These are phyloP conservation scores for Spizellomyces punctatus DNA, from an alignment of 192 early-diverging fungal genomes.

Conservation along the genomic window DNA sequence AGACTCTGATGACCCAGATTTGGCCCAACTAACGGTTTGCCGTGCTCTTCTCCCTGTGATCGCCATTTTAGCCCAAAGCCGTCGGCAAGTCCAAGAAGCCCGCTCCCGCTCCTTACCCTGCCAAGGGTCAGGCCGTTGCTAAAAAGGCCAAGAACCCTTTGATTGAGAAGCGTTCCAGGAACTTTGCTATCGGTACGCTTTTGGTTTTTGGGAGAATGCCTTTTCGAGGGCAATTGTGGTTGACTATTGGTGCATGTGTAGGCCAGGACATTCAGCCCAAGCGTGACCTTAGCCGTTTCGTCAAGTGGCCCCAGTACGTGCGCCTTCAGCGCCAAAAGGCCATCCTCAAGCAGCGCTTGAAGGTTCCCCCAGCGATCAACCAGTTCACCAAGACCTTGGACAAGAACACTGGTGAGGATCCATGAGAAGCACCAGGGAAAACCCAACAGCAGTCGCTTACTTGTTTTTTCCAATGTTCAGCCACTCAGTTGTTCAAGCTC, in stretches of 20 bases:
- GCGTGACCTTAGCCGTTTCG: conserved; percentile 93
- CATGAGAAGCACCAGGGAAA: not conserved
- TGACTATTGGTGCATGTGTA: conserved; percentile 28
- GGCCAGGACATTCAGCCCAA: conserved; percentile 96
- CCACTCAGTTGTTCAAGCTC: conserved; percentile 98
- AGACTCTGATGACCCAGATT: not conserved
- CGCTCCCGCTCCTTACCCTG: conserved; percentile 81
- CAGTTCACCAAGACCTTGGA: conserved; percentile 98
- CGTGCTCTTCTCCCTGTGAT: not conserved
- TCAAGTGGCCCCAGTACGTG: conserved; percentile 99
- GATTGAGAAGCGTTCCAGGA: conserved; percentile 90
- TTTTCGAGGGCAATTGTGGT: not conserved
- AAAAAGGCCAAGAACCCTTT: conserved; percentile 77
- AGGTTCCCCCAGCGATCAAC: conserved; percentile 99
- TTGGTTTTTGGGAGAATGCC: not conserved
- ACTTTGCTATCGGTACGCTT: conserved; percentile 89
- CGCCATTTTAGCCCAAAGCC: conserved; percentile 34
- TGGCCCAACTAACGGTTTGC: not conserved
- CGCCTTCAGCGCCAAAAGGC: conserved; percentile 98
- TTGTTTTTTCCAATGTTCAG: conserved; percentile 34
- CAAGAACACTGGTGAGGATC: conserved; percentile 81
- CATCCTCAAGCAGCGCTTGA: conserved; percentile 96
- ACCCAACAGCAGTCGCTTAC: not conserved
- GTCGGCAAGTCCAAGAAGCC: conserved; percentile 76
- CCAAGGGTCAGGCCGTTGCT: conserved; percentile 66